phyloP scores from a whole-genome alignment of 257 asterid species.

The Coffea canephora region DNA sequence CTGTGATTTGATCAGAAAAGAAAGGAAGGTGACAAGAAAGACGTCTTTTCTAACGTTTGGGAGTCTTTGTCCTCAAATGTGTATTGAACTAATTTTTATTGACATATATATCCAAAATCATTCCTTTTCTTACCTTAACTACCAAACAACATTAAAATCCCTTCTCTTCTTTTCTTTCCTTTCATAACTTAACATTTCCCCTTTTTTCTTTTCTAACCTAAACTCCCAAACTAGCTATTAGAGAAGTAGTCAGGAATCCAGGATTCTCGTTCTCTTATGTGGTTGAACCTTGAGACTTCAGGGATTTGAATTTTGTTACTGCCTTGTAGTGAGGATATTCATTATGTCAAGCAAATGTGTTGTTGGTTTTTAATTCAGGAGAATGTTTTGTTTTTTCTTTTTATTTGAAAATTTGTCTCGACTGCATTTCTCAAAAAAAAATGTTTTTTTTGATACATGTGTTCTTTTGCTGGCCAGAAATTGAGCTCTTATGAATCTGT shows the following conservation, averaged over 20 bases:
- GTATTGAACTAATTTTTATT: too few relatives aligned
- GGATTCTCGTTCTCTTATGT: neutral
- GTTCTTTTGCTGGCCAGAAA: neutral
- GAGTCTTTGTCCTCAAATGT: too few relatives aligned
- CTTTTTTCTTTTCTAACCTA: too few relatives aligned
- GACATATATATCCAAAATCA: too few relatives aligned
- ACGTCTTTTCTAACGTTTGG: too few relatives aligned
- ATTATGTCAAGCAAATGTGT: neutral
- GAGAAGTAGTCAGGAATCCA: slow-evolving; percentile 1
- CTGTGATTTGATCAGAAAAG: too few relatives aligned
- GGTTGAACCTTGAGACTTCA: neutral
- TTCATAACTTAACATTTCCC: too few relatives aligned
- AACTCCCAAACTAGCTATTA: too few relatives aligned
- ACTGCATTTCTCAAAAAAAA: neutral
- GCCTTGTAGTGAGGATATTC: neutral
- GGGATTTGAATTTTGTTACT: neutral
- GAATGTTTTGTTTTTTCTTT: neutral
- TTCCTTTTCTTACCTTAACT: too few relatives aligned
- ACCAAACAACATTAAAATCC: too few relatives aligned
- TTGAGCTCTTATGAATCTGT: neutral
- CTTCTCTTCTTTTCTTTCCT: too few relatives aligned
- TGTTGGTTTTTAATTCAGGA: neutral
- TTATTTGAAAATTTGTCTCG: neutral
- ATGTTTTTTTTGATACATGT: neutral
- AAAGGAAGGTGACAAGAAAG: too few relatives aligned